Conservation (phyloP, 768 basidiomycete genomes). For the Auricularia sp. region DNA sequence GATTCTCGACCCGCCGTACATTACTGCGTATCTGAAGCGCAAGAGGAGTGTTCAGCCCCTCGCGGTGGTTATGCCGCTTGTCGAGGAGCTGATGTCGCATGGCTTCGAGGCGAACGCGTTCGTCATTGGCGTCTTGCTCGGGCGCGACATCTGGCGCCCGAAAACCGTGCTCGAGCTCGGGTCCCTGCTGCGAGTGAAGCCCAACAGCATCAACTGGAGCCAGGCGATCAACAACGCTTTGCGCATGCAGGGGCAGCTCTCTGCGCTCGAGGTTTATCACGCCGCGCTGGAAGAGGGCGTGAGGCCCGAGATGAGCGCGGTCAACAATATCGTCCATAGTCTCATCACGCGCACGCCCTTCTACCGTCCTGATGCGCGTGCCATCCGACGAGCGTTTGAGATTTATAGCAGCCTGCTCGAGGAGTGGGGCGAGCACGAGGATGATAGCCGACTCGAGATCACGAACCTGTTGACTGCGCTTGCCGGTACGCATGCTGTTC, state of each 20-base stretch:
- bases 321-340: background rate
- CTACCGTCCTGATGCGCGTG: background rate
- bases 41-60: background rate
- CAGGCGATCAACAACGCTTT: background rate
- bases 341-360: background rate
- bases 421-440: background rate
- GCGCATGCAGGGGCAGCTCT: background rate
- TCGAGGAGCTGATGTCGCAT: background rate
- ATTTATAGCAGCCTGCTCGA: background rate
- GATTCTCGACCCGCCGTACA: background rate
- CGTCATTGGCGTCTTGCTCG: background rate
- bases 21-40: background rate
- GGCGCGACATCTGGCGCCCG: background rate
- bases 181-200: background rate
- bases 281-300: background rate
- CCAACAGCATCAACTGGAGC: background rate
- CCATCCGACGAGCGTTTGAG: background rate
- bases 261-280: background rate
- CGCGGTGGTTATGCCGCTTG: background rate
- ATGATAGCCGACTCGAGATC: background rate
- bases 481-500: background rate
- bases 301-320: background rate
- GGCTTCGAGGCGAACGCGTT: background rate
- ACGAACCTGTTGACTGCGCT: background rate
- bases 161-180: background rate